These are phyloP conservation scores for Glebionis coronaria DNA, from an alignment of 129 eudicot genomes.

Conservation along the genomic window DNA sequence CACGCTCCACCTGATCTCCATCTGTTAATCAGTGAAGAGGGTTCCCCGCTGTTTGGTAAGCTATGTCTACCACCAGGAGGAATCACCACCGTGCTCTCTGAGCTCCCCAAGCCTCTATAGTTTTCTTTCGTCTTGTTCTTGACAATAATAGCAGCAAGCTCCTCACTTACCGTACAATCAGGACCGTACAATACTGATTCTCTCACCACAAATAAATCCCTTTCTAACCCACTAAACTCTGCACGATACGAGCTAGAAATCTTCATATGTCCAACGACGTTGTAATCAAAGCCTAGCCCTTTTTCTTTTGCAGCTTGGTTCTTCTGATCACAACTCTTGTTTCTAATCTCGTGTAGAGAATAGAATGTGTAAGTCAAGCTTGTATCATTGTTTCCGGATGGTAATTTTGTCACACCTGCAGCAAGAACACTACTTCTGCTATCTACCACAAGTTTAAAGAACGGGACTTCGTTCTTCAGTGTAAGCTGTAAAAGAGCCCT, in stretches of 20 bases:
- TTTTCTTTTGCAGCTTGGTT: constrained; percentile 50
- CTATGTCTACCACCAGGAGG: constrained; percentile 79
- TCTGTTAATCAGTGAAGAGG: constrained; percentile 55
- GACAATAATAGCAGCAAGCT: constrained; percentile 62
- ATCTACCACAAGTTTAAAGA: constrained; percentile 55
- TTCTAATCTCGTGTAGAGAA: constrained; percentile 52
- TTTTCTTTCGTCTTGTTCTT: constrained; percentile 33
- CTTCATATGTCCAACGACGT: constrained; percentile 68
- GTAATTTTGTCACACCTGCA: constrained; percentile 51
- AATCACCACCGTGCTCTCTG: constrained; percentile 45
- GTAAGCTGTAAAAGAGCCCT: constrained; percentile 69
- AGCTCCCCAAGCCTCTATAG: constrained; percentile 21
- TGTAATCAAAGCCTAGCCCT: constrained; percentile 38
- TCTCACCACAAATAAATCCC: constrained; percentile 39
- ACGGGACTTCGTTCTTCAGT: constrained; percentile 56
- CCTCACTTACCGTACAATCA: constrained; percentile 36
- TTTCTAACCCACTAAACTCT: constrained; percentile 33
- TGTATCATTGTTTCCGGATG: constrained; percentile 51
- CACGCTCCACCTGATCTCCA: constrained; percentile 83
- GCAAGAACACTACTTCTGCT: constrained; percentile 47
- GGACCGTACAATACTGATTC: constrained; percentile 67
- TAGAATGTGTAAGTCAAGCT: constrained; percentile 58
- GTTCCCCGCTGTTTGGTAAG: constrained; percentile 55
- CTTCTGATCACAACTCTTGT: constrained; percentile 54
- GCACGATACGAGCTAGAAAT: constrained; percentile 42